Evolutionary conservation across 768 basidiomycete genomes (phyloP), one percentile per base, ranked within the genome.

Genomic region (Tephrocybe sp.): DNA sequence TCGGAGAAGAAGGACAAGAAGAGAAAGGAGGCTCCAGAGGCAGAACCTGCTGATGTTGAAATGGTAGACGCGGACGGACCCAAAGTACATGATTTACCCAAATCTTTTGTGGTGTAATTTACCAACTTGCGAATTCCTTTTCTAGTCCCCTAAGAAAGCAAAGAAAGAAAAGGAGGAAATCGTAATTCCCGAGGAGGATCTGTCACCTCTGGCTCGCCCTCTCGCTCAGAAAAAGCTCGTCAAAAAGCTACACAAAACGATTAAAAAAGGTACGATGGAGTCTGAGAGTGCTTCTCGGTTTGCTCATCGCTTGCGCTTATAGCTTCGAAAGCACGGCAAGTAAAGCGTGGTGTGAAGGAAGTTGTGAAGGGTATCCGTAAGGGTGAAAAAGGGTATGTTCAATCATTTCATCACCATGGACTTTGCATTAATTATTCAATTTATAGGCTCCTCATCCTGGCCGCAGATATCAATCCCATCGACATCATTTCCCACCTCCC

Each of bases 401-500:
- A 36, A 33, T 39, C 40, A 27, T 39, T 27, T 40, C 36, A 27
- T 11, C 12, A 58, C 4, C 27, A 37, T 10, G 41, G 30, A 36
- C 38, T 25, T 19, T 11, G 18, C 15, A 42, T 31, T 11, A 47
- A 22, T 23, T 24, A 27, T 21, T 37, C 3, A 25, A 30, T n/a
- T 22, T 42, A 7, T 57, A 94, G 93, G 18, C 73, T 99, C 27
- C 80, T 99, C 24, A 72, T 99, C 49, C 83, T 99, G 51, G 97
- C 97, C 3, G 94, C 88, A 31, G 95, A 98, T 69, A 98, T 98
- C 66, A 95, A 91, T 53, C 97, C 97, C 10, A 88, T 98, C 61
- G 97, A 99, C 72, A 97, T 99, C 58, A 94, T 98, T 61, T 94
- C 94, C 27, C 97, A 98, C 71, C 76, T 99, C 43, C 97, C 97